Percentiles rank a stretch among this genome's conserved stretches.
These are phyloP conservation scores for Yamadazyma endophytica DNA, from an alignment of 805 yeast genomes.

Conservation along the genomic window DNA sequence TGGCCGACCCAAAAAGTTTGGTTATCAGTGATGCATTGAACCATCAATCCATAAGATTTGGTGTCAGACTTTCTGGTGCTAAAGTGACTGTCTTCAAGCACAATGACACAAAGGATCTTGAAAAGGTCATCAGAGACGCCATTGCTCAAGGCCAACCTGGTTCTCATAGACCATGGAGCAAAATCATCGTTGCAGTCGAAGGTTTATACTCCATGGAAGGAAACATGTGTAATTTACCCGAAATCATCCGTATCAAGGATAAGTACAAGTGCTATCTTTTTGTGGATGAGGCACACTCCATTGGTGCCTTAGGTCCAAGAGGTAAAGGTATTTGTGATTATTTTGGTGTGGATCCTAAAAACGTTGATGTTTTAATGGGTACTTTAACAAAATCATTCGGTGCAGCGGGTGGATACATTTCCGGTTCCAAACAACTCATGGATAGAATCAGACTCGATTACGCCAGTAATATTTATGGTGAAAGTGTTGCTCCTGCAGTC, in stretches of 20 bases:
- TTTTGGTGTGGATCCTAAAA: slow-evolving; percentile 71
- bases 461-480: slow-evolving; percentile 73
- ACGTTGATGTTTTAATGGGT: slow-evolving; percentile 91
- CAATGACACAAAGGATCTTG: slow-evolving; percentile 80
- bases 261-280: slow-evolving; percentile 87
- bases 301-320: slow-evolving; percentile 95
- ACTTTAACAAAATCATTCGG: slow-evolving; percentile 97
- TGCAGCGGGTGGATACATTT: slow-evolving; percentile 96
- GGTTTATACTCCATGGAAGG: slow-evolving; percentile 95
- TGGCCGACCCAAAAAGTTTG: slow-evolving; percentile 82
- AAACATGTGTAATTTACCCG: slow-evolving; percentile 78
- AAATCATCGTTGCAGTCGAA: slow-evolving; percentile 80
- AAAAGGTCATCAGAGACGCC: slow-evolving; percentile 71
- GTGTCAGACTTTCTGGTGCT: slow-evolving; percentile 89
- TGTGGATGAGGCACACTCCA: slow-evolving; percentile 97
- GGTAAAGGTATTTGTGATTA: slow-evolving; percentile 97
- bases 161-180: slow-evolving; percentile 94
- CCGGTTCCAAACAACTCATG: slow-evolving; percentile 66
- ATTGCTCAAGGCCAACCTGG: slow-evolving; percentile 94
- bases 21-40: slow-evolving; percentile 92
- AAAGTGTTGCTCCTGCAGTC: slow-evolving; percentile 87
- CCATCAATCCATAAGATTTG: slow-evolving; percentile 94
- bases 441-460: slow-evolving; percentile 72
- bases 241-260: slow-evolving; percentile 63
- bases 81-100: slow-evolving; percentile 89